Percentiles rank a stretch among this genome's conserved stretches.
phyloP scores from a whole-genome alignment of 1,284 basidiomycete species.

The Heterobasidion occidentale region DNA sequence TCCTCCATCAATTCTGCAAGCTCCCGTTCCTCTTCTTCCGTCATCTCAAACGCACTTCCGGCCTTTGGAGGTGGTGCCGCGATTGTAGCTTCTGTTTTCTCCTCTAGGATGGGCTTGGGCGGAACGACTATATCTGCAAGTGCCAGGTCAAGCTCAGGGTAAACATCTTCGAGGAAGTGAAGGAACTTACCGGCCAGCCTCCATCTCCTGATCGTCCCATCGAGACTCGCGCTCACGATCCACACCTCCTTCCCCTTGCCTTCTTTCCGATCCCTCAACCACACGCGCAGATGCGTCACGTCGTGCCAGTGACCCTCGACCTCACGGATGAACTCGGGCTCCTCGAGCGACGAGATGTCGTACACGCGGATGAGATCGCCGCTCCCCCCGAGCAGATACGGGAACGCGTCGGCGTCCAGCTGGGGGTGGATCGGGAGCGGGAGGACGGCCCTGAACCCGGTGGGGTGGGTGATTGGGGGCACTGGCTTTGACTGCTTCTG shows the following conservation, averaged over 20 bases:
- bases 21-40: slow-evolving; percentile 75
- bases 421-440: slow-evolving; percentile 53
- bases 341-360: slow-evolving; percentile 54
- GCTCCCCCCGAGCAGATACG: slow-evolving; percentile 72
- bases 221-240: slow-evolving; percentile 77
- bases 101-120: slow-evolving; percentile 18
- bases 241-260: slow-evolving; percentile 52
- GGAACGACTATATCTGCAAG: slow-evolving; percentile 41
- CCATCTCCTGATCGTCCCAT: slow-evolving; percentile 83
- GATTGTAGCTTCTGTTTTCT: slow-evolving; percentile 15
- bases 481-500: slow-evolving; percentile 30
- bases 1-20: slow-evolving; percentile 72
- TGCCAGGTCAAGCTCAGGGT: background rate
- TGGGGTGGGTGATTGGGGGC: slow-evolving; percentile 55
- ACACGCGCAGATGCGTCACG: slow-evolving; percentile 65
- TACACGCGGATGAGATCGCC: slow-evolving; percentile 77
- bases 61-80: slow-evolving; percentile 15
- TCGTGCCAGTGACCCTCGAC: slow-evolving; percentile 87
- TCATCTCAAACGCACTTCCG: slow-evolving; percentile 30
- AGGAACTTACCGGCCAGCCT: slow-evolving; percentile 29
- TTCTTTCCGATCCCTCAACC: slow-evolving; percentile 42
- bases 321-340: slow-evolving; percentile 52
- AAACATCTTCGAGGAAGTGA: background rate
- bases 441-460: slow-evolving; percentile 66
- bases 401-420: slow-evolving; percentile 30